phyloP scores from a whole-genome alignment of 2,329 filamentous ascomycete genomes.

The Talaromyces funiculosus region DNA sequence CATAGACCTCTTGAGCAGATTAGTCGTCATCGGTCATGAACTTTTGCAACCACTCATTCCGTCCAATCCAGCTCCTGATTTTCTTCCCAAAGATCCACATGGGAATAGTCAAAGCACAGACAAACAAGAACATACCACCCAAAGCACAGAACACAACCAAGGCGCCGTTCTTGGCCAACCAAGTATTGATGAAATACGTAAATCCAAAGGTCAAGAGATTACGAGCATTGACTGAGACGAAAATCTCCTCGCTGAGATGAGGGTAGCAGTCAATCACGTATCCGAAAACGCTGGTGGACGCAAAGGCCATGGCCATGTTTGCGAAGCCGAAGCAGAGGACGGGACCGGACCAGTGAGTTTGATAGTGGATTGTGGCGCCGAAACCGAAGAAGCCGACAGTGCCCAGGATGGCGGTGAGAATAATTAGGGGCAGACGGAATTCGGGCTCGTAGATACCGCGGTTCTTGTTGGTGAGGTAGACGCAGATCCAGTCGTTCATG shows the following conservation, averaged over 20 bases:
- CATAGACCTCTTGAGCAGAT: background rate
- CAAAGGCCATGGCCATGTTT: conserved; percentile 13
- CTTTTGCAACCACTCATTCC: conserved; percentile 6
- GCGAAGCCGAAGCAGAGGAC: conserved; percentile 7
- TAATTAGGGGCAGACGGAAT: conserved; percentile 6
- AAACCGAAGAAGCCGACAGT: conserved; percentile 11
- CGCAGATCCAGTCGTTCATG: conserved; percentile 13
- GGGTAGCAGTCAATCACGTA: conserved; percentile 13
- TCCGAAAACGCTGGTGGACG: conserved; percentile 8
- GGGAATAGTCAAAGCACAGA: conserved; percentile 7
- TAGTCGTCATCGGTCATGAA: conserved; percentile 7
- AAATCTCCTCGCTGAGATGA: conserved; percentile 11
- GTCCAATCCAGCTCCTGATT: conserved; percentile 8
- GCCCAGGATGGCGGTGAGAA: conserved; percentile 5
- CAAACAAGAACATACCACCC: conserved; percentile 9
- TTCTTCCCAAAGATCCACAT: conserved; percentile 13
- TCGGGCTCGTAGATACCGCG: conserved; percentile 13
- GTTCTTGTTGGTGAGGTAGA: conserved; percentile 11
- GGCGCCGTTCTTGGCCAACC: background rate
- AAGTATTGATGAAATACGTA: conserved; percentile 11
- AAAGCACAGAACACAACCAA: conserved; percentile 9
- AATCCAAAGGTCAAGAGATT: conserved; percentile 11
- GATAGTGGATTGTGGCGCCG: conserved; percentile 6
- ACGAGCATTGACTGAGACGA: conserved; percentile 10
- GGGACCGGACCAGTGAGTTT: conserved; percentile 10